Base-by-base conservation (phyloP, 2,329 filamentous ascomycete species). In the Diaporthe sp. region DNA sequence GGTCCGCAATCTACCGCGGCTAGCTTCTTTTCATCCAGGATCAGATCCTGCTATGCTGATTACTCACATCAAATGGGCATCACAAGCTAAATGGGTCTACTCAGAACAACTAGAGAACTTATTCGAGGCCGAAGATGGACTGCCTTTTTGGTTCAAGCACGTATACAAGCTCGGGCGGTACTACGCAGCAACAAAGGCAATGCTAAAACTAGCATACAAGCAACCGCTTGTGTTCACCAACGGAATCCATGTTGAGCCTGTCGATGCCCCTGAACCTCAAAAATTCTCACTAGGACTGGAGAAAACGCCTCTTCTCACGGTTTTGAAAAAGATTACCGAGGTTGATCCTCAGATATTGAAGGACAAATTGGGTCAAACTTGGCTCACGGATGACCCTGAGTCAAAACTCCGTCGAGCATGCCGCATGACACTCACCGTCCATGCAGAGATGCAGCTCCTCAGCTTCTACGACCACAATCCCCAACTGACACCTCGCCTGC, bases 361-460 rank as follows among this genome's bases (percentile, higher is more conserved):
- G 40, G 40, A 45, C 13, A 55, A 64, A 19, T n/a, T 73, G 35
- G 74, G 73, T 52, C 57, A 66, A 28, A 71, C 75, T 47, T 78
- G 78, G 78, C 30, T 67, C 42, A 76, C 61, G 52, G 28, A 19
- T 38, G 75, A 81, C 72, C 66, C 75, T 4, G 76, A 80, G 67
- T 52, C 28, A 30, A n/a, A 50, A 33, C 73, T 83, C 6, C 77
- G 78, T 22, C 54, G 33, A 28, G 76, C 77, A 25, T 82, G 57
- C 55, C 71, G 17, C 7, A n/a, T 76, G 40, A 66, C 70, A 3
- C 77, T 82, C 0, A 80, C 79, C 1, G 74, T 81, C 0, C 81
- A 83, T 67, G 82, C 81, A 2, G 81, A 83, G 69, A 80, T 82
- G 77, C 82, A 83, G 72, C 69, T 82, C 7, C 40, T 81, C 71